These are phyloP conservation scores for Scheffersomyces insectosa DNA, from an alignment of 1,139 yeast genomes.

Conservation along the genomic window DNA sequence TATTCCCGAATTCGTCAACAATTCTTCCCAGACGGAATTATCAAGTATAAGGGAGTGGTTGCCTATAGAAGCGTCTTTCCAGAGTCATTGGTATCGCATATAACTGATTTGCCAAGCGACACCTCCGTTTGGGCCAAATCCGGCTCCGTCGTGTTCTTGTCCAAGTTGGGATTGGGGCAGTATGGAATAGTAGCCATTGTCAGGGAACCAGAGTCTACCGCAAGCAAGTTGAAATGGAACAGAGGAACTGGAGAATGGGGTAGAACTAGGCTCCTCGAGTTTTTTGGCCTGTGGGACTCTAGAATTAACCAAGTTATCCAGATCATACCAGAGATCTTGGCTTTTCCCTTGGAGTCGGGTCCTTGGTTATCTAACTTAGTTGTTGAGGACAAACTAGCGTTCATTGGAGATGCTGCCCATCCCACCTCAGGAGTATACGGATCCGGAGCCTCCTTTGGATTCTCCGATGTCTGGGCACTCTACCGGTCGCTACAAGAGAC, in stretches of 20 bases:
- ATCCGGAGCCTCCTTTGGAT: constrained; percentile 14
- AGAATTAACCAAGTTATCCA: constrained; percentile 8
- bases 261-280: constrained; percentile 4
- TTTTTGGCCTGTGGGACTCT: constrained; percentile 14
- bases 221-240: constrained; percentile 9
- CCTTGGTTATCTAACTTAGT: constrained; percentile 11
- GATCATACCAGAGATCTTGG: constrained; percentile 10
- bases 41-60: not conserved
- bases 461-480: constrained; percentile 14
- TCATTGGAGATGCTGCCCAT: constrained; percentile 33
- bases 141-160: constrained; percentile 10
- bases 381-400: constrained; percentile 20
- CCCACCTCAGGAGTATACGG: constrained; percentile 17
- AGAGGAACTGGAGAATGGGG: constrained; percentile 12
- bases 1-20: not conserved
- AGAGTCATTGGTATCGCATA: constrained; percentile 1
- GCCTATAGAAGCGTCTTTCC: constrained; percentile 1
- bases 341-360: constrained; percentile 13
- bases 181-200: constrained; percentile 13
- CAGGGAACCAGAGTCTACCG: constrained; percentile 8
- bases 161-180: constrained; percentile 10
- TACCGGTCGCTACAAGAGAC: constrained; percentile 10
- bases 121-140: constrained; percentile 9
- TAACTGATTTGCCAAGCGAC: constrained; percentile 10
- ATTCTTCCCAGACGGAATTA: not conserved